Percentiles rank a stretch among this genome's conserved stretches.
Conservation (phyloP, 2,329 filamentous ascomycete species). For the Ambrosiella cleistominuta region DNA sequence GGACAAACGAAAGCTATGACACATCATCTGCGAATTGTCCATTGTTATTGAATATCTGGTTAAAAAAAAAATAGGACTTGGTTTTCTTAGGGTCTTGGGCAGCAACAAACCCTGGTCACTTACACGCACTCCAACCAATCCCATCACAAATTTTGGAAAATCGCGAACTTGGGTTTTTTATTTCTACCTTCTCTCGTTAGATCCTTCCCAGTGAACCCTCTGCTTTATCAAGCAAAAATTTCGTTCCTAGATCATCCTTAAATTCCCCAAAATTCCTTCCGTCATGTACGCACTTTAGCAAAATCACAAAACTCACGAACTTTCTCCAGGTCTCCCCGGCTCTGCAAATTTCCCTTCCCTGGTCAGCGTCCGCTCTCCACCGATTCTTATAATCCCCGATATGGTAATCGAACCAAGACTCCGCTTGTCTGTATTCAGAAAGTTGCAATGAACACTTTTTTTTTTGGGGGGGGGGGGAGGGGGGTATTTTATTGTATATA, state of each 20-base stretch:
- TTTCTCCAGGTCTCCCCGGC: background rate
- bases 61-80: background rate
- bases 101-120: background rate
- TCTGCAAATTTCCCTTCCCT: background rate
- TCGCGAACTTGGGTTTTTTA: background rate
- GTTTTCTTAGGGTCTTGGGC: background rate
- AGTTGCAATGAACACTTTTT: no score
- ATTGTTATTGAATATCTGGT: background rate
- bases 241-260: background rate
- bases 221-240: background rate
- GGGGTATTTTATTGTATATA: no score
- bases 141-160: background rate
- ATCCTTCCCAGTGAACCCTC: background rate
- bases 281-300: background rate
- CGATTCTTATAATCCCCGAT: background rate
- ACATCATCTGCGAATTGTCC: background rate
- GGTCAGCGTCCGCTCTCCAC: background rate
- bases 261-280: background rate
- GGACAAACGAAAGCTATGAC: background rate
- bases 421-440: background rate
- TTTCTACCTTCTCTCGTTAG: background rate
- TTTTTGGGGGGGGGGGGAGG: no score
- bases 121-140: background rate
- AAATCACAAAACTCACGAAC: background rate
- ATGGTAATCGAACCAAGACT: background rate